These are phyloP conservation scores for Ballota nigra DNA, from an alignment of 257 asterid species.

Conservation along the genomic window DNA sequence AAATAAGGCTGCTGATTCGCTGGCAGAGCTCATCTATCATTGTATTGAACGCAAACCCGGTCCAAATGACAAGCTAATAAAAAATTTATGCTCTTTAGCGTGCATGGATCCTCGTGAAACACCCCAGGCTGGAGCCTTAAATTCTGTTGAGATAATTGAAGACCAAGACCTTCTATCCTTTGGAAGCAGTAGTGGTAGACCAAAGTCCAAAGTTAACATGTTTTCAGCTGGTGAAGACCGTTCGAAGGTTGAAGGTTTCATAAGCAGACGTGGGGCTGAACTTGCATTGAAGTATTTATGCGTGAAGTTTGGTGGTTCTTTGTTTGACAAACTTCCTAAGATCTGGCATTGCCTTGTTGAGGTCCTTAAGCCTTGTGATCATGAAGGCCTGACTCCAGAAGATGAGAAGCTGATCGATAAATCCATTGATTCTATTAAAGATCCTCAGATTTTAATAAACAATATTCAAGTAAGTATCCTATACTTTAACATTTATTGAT, in stretches of 20 bases:
- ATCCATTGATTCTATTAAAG: conserved; percentile 60
- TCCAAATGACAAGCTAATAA: conserved; percentile 92
- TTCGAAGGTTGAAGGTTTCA: conserved; percentile 78
- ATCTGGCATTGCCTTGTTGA: conserved; percentile 97
- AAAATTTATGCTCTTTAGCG: conserved; percentile 74
- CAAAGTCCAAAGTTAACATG: conserved; percentile 66
- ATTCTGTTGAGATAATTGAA: conserved; percentile 81
- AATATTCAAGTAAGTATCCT: conserved; percentile 76
- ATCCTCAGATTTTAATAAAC: conserved; percentile 84
- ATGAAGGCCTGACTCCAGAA: conserved; percentile 55
- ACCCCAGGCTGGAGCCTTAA: conserved; percentile 85
- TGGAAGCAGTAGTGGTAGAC: conserved; percentile 56
- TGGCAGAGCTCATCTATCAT: conserved; percentile 83
- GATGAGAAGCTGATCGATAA: conserved; percentile 65
- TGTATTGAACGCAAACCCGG: conserved; percentile 92
- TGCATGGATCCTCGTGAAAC: conserved; percentile 98
- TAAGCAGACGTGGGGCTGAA: conserved; percentile 95
- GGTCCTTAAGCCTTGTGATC: conserved; percentile 76
- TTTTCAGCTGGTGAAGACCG: conserved; percentile 84
- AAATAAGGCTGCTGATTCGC: conserved; percentile 90
- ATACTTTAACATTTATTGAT: conserved; percentile 3
- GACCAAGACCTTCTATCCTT: conserved; percentile 82
- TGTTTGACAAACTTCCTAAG: conserved; percentile 87
- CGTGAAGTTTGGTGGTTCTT: conserved; percentile 71
- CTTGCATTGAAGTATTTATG: conserved; percentile 88